phyloP scores from a whole-genome alignment of 495 filamentous ascomycete species.

The Thermochaetoides thermophila region DNA sequence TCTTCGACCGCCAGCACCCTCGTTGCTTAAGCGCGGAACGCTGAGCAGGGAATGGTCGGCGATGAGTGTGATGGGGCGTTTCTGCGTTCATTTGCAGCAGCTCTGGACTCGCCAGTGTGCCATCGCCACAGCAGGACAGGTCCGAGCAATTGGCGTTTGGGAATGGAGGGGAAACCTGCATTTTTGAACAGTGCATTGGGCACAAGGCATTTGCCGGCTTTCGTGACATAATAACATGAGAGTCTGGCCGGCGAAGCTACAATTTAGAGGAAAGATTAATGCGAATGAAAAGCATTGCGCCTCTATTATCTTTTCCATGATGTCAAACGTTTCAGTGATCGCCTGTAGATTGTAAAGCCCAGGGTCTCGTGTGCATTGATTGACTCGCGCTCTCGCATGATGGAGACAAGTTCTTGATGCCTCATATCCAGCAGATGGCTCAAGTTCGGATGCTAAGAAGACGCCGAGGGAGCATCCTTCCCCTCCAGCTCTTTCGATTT shows the following conservation, averaged over 20 bases:
- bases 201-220: conserved; percentile 2
- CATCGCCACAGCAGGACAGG: conserved; percentile 5
- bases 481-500: conserved; percentile 60
- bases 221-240: conserved; percentile 2
- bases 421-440: no score
- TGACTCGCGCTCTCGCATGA: no score
- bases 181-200: conserved; percentile 14
- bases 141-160: conserved; percentile 17
- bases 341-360: no score
- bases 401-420: no score
- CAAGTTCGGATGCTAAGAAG: no score
- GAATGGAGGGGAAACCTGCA: conserved; percentile 23
- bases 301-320: conserved; percentile 2
- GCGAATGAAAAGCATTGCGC: conserved; percentile 4
- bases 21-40: conserved; percentile 51
- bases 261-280: conserved; percentile 2
- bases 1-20: conserved; percentile 48
- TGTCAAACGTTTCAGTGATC: no score
- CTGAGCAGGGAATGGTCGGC: no score
- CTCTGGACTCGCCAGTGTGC: conserved; percentile 5
- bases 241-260: background rate
- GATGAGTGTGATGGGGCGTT: conserved; percentile 1
- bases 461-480: no score
- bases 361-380: no score
- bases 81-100: conserved; percentile 11